These are phyloP conservation scores for Microbotryum lychnidis-dioicae DNA, from an alignment of 1,284 basidiomycete genomes.

Conservation along the genomic window DNA sequence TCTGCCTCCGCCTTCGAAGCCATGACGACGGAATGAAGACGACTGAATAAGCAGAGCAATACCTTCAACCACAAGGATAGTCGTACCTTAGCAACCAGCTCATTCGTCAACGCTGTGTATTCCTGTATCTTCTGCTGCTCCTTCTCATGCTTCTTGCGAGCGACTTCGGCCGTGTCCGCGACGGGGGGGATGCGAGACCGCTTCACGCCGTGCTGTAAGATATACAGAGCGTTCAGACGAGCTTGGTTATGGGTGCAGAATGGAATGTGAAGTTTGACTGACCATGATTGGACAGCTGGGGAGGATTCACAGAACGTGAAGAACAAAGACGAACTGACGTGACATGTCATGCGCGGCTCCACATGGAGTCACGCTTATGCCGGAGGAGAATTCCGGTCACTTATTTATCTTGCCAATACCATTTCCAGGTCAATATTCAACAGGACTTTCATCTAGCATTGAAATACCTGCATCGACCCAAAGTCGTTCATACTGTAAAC, in stretches of 20 bases:
- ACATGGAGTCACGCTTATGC: no score
- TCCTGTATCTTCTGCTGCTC: slow-evolving; percentile 67
- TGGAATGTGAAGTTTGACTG: no score
- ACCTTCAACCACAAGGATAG: background rate
- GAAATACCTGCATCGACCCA: no score
- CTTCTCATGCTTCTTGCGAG: slow-evolving; percentile 37
- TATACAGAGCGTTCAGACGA: background rate
- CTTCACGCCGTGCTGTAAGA: slow-evolving; percentile 64
- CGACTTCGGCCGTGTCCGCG: slow-evolving; percentile 32
- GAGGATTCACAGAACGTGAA: no score
- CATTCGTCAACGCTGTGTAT: slow-evolving; percentile 59
- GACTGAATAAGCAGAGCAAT: background rate
- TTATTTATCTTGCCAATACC: no score
- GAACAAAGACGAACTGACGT: no score
- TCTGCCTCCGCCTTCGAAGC: background rate
- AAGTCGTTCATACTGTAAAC: no score
- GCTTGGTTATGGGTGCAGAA: background rate
- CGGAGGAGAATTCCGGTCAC: no score
- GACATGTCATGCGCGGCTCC: no score
- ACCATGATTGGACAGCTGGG: no score
- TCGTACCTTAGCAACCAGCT: slow-evolving; percentile 59
- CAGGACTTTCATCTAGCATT: no score
- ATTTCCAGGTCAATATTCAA: no score
- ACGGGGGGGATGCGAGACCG: slow-evolving; percentile 44
- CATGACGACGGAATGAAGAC: background rate